These are phyloP conservation scores for Pharus latifolius DNA, from an alignment of 176 grass and related monocot species.

Conservation along the genomic window DNA sequence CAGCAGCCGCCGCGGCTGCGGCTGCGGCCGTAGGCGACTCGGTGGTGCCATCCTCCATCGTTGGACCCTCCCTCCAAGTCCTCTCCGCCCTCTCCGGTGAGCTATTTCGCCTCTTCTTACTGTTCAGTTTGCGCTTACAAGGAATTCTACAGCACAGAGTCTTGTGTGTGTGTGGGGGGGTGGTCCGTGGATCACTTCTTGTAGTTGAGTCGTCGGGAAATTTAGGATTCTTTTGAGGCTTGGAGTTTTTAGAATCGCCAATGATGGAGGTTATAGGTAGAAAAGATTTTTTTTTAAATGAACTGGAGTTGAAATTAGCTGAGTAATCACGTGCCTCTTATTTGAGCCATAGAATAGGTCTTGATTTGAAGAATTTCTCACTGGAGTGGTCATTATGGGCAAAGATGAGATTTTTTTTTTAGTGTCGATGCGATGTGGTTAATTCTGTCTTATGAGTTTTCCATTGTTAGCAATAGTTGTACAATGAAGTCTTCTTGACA, in stretches of 20 bases:
- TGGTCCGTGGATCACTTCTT: background rate
- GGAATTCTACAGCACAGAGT: background rate
- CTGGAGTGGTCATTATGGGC: background rate
- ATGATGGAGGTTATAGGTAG: background rate
- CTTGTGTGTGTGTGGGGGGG: no score
- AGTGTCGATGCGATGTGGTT: background rate
- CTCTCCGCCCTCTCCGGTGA: slow-evolving; percentile 55
- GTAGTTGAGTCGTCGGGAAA: background rate
- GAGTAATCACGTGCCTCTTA: background rate
- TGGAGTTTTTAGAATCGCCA: background rate
- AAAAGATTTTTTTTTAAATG: background rate
- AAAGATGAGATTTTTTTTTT: background rate
- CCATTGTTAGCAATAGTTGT: background rate
- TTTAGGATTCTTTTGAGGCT: background rate
- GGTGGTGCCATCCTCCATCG: slow-evolving; percentile 43
- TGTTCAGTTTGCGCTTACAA: background rate
- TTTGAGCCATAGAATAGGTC: background rate
- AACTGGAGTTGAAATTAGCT: background rate
- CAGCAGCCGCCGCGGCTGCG: slow-evolving; percentile 2
- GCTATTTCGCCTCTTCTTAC: background rate
- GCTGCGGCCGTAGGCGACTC: slow-evolving; percentile 34
- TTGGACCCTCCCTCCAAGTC: slow-evolving; percentile 82
- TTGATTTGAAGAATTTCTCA: background rate
- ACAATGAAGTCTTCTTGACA: background rate
- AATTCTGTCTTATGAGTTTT: background rate